A percentile compares a stretch with the other conserved stretches of the same genome.
These are phyloP conservation scores for Albifimbria verrucaria DNA, from an alignment of 2,329 filamentous ascomycete genomes.

Conservation along the genomic window DNA sequence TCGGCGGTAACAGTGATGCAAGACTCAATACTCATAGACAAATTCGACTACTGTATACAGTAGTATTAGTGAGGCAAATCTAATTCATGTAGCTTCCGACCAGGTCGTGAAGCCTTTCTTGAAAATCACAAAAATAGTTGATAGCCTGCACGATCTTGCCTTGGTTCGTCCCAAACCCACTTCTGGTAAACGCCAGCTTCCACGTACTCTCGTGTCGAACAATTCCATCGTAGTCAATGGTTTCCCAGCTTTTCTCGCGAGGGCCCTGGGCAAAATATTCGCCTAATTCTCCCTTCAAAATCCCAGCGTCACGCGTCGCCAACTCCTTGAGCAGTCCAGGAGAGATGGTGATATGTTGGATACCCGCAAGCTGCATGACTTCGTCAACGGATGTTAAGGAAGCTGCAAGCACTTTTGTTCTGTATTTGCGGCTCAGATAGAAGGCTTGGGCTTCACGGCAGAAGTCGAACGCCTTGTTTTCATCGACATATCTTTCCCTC, in stretches of 20 bases:
- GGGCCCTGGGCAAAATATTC: constrained; percentile 25
- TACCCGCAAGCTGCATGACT: constrained; percentile 55
- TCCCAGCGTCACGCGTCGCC: constrained; percentile 29
- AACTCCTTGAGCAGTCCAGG: constrained; percentile 48
- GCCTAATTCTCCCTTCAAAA: constrained; percentile 26
- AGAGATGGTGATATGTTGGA: constrained; percentile 57
- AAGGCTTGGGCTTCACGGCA: constrained; percentile 50
- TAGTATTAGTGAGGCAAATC: too few species aligned
- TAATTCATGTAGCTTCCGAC: constrained; percentile 29
- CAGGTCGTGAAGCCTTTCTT: constrained; percentile 45
- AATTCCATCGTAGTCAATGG: constrained; percentile 15
- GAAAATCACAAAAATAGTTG: constrained; percentile 56
- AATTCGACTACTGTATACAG: too few species aligned
- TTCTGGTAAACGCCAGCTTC: constrained; percentile 48
- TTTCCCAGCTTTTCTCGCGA: constrained; percentile 22
- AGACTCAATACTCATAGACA: too few species aligned
- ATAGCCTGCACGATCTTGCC: constrained; percentile 52
- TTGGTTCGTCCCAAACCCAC: constrained; percentile 42
- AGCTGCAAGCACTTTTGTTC: constrained; percentile 52
- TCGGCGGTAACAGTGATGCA: too few species aligned
- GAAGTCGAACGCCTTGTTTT: constrained; percentile 46
- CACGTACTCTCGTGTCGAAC: constrained; percentile 42
- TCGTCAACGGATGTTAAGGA: constrained; percentile 56
- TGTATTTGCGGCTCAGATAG: constrained; percentile 37
- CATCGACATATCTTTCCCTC: constrained; percentile 40